Base-by-base conservation (phyloP, 768 basidiomycete species). In the Suillus subalutaceus region DNA sequence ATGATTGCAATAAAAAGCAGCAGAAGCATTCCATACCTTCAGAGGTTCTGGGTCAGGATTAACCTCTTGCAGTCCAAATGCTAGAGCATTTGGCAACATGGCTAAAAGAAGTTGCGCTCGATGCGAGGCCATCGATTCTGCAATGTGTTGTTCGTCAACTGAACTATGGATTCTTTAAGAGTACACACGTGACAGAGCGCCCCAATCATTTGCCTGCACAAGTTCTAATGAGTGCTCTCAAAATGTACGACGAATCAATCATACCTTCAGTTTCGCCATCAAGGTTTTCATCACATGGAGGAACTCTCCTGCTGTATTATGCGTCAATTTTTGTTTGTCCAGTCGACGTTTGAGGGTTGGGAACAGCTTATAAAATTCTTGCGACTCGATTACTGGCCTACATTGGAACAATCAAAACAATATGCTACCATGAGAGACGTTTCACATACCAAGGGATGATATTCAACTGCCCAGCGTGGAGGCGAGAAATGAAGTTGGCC, bases 261-360 rank as follows among this genome's bases (percentile, higher is more conserved):
- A 66, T 57, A 85, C 88, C 81, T 89, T 89, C 50, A 89, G 70
- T 64, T 89, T 90, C 13, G 88, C 88, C 88, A 89, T 89, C 52
- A 89, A 67, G 0, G 86, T 86, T 72, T 89, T 89, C 71, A 90
- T 76, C 3, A 83, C 79, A 48, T 83, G 82, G 5, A 88, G 74
- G 69, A 89, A 89, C 64, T 85, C 81, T 20, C 83, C 84, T 0
- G 85, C 88, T 0, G 81, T 78, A 0, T 72, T 74, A 68, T 89
- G 87, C 0, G 87, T 86, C 4, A 83, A 62, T 5, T 69, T 65
- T 66, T 88, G 87, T 52, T 78, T 76, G 66, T 88, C 84, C 6
- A 90, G 71, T 6, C 77, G 75, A 63, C 74, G 76, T 66, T 84
- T 86, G 40, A 90, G 67, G 0, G 75, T 72, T 0, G 78, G 77